A percentile compares a stretch with the other conserved stretches of the same genome.
Conservation (phyloP, 805 yeast genomes). For the Jamesozyma spencerorum region DNA sequence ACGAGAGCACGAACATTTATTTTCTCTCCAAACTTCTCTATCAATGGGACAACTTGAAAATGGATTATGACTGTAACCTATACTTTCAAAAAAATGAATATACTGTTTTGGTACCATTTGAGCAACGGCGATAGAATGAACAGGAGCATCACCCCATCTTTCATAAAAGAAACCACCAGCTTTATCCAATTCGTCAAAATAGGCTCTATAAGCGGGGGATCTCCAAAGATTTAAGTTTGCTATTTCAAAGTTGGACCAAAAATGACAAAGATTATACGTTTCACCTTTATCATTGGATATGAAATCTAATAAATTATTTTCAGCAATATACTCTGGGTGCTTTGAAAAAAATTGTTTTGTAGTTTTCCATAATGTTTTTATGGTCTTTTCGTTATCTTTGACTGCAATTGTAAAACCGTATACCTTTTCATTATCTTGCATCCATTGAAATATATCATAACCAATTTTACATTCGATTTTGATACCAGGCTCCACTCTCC, state of each 20-base stretch:
- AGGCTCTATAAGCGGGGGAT: constrained; percentile 43
- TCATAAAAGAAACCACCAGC: constrained; percentile 75
- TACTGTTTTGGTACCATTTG: constrained; percentile 45
- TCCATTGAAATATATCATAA: constrained; percentile 70
- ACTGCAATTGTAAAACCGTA: constrained; percentile 73
- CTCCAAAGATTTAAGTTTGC: constrained; percentile 64
- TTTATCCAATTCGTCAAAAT: constrained; percentile 51
- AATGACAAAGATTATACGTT: constrained; percentile 64
- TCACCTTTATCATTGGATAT: constrained; percentile 52
- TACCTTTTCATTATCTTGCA: constrained; percentile 62
- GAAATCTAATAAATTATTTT: constrained; percentile 50
- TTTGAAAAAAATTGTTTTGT: constrained; percentile 52
- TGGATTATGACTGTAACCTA: constrained; percentile 67
- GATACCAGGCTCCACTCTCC: constrained; percentile 88
- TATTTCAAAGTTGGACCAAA: too few relatives aligned
- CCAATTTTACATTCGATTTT: constrained; percentile 66
- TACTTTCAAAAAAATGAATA: constrained; percentile 59
- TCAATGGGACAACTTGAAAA: constrained; percentile 54
- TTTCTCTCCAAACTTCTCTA: constrained; percentile 39
- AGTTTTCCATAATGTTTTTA: constrained; percentile 66
- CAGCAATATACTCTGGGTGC: not conserved
- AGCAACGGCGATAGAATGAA: constrained; percentile 51
- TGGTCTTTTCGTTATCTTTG: constrained; percentile 61
- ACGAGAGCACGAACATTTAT: constrained; percentile 56
- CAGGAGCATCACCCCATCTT: constrained; percentile 90